These are phyloP conservation scores for Eucalyptus pauciflora DNA, from an alignment of 345 rosid species.

Conservation along the genomic window DNA sequence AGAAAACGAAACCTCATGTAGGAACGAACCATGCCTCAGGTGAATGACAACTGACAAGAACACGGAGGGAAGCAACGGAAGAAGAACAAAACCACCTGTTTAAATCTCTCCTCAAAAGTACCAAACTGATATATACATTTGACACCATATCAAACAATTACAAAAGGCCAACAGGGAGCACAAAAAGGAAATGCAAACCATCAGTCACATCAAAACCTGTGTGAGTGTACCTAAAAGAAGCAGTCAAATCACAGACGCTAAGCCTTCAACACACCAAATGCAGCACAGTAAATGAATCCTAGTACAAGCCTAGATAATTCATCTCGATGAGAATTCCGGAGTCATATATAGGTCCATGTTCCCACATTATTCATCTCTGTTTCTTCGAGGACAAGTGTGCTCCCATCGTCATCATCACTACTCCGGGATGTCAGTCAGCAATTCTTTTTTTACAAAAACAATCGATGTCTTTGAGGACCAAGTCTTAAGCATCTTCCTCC, in stretches of 20 bases:
- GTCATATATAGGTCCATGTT: neutral
- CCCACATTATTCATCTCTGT: neutral
- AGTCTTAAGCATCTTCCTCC: neutral
- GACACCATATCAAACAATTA: neutral
- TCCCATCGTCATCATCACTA: neutral
- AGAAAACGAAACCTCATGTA: neutral
- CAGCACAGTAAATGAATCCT: neutral
- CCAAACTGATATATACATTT: neutral
- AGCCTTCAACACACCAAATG: neutral
- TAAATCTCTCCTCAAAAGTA: neutral
- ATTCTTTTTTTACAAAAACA: neutral
- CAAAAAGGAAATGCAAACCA: neutral
- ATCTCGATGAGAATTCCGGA: neutral
- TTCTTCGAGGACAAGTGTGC: neutral
- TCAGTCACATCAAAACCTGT: neutral
- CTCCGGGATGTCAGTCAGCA: neutral
- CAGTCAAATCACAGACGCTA: neutral
- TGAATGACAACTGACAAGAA: neutral
- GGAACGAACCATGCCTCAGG: neutral
- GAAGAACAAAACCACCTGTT: neutral
- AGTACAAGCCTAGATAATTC: neutral
- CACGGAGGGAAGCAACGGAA: neutral
- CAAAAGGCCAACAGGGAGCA: neutral
- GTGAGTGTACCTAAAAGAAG: neutral
- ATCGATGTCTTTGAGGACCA: neutral